Conservation (phyloP, 73 alveolate genomes). For the Tetrahymena elliotti region DNA sequence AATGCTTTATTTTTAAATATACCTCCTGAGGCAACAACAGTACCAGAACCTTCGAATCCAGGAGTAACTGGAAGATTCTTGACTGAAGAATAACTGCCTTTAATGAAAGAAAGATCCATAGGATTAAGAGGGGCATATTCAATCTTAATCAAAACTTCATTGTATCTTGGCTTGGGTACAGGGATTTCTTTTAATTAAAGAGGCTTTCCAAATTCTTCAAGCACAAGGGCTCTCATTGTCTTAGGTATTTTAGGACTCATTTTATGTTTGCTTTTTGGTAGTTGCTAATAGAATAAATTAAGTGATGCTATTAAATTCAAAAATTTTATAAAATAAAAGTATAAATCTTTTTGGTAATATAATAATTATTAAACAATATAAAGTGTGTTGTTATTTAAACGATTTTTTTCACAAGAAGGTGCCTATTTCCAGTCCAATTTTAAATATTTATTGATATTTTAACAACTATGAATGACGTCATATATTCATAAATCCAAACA, state of each 20-base stretch:
- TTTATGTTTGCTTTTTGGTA: not conserved
- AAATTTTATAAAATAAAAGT: not conserved
- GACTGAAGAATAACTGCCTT: conserved; percentile 40
- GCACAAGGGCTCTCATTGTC: conserved; percentile 36
- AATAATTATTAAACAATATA: not conserved
- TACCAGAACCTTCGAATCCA: conserved; percentile 79
- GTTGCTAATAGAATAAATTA: not conserved
- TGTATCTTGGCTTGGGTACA: conserved; percentile 8
- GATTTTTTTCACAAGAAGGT: not conserved
- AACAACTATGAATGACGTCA: not conserved
- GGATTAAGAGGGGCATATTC: conserved; percentile 74
- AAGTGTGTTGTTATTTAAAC: not conserved
- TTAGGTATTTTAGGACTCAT: not conserved
- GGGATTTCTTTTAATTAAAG: conserved; percentile 4
- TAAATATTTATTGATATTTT: not conserved
- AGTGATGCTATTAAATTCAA: not conserved
- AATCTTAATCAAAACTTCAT: conserved; percentile 59
- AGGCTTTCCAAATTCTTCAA: conserved; percentile 19
- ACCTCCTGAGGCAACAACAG: conserved; percentile 70
- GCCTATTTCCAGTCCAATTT: not conserved
- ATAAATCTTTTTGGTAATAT: not conserved
- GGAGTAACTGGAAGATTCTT: conserved; percentile 57
- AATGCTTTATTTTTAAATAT: not conserved
- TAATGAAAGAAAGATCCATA: conserved; percentile 43
- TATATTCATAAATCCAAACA: not conserved